Base-by-base conservation (phyloP, 75 land plant species). In the Selaginella tamariscina region DNA sequence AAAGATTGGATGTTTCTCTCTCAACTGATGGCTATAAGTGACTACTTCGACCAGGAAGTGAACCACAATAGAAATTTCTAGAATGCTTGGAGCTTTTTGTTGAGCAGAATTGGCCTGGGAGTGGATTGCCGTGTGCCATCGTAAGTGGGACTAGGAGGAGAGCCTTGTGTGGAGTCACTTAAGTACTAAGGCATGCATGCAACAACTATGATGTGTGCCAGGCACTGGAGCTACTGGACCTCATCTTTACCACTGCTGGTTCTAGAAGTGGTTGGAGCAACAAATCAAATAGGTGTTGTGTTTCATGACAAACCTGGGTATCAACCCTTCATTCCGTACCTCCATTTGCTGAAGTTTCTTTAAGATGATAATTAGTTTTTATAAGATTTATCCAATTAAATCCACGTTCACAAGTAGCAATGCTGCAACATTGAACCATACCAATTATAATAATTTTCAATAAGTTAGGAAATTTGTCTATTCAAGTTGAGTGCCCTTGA, bases 81-180 rank as follows among this genome's bases (percentile, higher is more conserved):
- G 11, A 39, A 39, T 39, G 49, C 49, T 39, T 5, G 49, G 15
- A 39, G 49, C 49, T 39, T 39, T 39, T 39, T 15, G 5, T 39
- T 39, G 49, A 39, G 49, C 49, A 39, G 49, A 39, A 39, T 39
- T 39, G 49, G 49, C 49, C 49, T 39, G 49, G 49, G 49, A 39
- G 49, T 39, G 49, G 49, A 39, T 39, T 15, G 15, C 49, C 49
- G 49, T 39, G 49, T 5, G 49, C n/a, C 49, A 39, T 39, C 49
- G 49, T 39, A 39, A 39, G 49, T 39, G 49, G 49, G 49, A 15
- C 49, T 39, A 15, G 49, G 49, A 39, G 49, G 49, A 15, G 49
- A 39, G 49, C 49, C 49, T 15, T 39, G 49, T 15, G 49, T 39
- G 11, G 49, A 39, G 49, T 39, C 49, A 39, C 49, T 39, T 39